Evolutionary conservation across 805 yeast genomes (phyloP), one percentile per base, ranked within the genome.

Genomic region (Novakomyces olei): DNA sequence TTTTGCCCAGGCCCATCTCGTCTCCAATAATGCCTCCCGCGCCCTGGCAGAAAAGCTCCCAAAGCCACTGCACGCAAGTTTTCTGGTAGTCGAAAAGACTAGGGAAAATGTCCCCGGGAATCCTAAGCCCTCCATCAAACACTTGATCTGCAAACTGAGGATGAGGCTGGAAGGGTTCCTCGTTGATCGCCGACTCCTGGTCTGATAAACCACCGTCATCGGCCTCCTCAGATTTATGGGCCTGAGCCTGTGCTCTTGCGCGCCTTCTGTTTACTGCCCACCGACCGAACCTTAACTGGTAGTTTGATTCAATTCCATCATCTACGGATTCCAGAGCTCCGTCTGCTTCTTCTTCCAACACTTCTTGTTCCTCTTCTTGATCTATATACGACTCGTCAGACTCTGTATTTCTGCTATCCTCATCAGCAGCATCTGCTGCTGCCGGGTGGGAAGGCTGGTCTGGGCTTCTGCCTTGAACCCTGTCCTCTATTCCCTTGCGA

Each of bases 1-100:
- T 88, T 47, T 88, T 88, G 2, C 98, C 98, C 12, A 88, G 54
- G 0, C 98, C 98, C 98, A 88, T 88, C 50, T 88, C 98, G 52
- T 88, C 98, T 17, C 96, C 95, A 26, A 88, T 64, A 15, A 88
- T 88, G 0, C 98, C 98, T 2, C 98, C 98, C 2, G 83, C 74
- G 32, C 67, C 69, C 49, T 88, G 96, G 15, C 69, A 62, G 44
- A 77, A 73, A n/a, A 88, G 57, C 47, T 88, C 98, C 73, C 91
- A 83, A 2, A 88, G 64, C 98, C 98, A 85, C 45, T 88, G 93
- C 1, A 88, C 95, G 39, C 96, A 80, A 0, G 96, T 88, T 44
- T 78, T 78, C 45, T 88, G 98, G 49, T 88, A 88, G 40, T 79
- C 92, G 46, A 88, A 88, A 9, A 88, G 54, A 4, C 80, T 64